These are phyloP conservation scores for Tetrastigma voinierianum DNA, from an alignment of 164 flowering plant species.

Conservation along the genomic window DNA sequence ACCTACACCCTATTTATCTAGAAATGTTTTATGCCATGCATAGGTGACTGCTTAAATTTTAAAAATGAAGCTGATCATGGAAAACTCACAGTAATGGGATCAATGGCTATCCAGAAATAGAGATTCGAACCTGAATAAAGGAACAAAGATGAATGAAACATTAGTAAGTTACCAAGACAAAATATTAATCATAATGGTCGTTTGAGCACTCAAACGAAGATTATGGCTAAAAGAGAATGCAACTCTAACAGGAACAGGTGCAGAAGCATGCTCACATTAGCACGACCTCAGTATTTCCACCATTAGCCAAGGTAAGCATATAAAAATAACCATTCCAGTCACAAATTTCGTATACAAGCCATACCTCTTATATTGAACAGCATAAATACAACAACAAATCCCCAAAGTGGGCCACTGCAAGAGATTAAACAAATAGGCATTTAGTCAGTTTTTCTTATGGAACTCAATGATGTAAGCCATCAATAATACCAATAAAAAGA, in stretches of 20 bases:
- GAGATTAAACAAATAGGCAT: slow-evolving; percentile 14
- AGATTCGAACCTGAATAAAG: slow-evolving; percentile 83
- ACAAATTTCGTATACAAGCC: neutral
- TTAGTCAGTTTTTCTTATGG: slow-evolving; percentile 3
- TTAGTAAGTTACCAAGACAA: neutral
- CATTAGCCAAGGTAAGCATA: neutral
- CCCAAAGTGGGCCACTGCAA: slow-evolving; percentile 96
- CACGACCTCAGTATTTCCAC: neutral
- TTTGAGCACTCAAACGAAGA: neutral
- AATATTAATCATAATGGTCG: neutral
- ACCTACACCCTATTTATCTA: neutral
- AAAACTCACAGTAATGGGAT: slow-evolving; percentile 78
- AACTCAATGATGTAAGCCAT: neutral
- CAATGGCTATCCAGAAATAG: slow-evolving; percentile 96
- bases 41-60: neutral
- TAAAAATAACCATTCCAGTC: neutral
- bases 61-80: slow-evolving; percentile 3
- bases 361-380: slow-evolving; percentile 88
- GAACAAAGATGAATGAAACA: neutral
- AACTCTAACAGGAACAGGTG: neutral
- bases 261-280: neutral
- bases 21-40: neutral
- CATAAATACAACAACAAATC: slow-evolving; percentile 95
- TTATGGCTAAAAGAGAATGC: neutral
- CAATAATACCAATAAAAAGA: neutral